Percentiles rank a stretch among this genome's conserved stretches.
These are phyloP conservation scores for Inonotus obliquus DNA, from an alignment of 1,284 basidiomycete genomes.

Conservation along the genomic window DNA sequence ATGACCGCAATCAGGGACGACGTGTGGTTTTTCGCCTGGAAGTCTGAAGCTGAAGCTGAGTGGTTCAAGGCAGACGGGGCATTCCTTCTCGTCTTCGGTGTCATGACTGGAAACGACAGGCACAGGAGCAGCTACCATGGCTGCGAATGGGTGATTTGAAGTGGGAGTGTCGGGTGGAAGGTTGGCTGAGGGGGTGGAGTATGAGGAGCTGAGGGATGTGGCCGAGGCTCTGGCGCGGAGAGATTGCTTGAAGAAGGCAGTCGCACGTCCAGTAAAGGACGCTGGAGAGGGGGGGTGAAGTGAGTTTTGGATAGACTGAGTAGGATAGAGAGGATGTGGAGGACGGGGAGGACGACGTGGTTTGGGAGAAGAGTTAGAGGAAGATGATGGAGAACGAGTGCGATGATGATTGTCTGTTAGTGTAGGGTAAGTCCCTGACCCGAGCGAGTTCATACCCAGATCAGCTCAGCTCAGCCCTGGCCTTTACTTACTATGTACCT, in stretches of 20 bases:
- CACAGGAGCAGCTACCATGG: constrained; percentile 55
- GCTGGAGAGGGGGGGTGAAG: constrained; percentile 1
- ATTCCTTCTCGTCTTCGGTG: constrained; percentile 75
- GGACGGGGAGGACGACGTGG: constrained; percentile 3
- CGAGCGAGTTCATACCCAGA: constrained; percentile 15
- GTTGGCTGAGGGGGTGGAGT: constrained; percentile 9
- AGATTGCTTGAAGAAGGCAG: constrained; percentile 15
- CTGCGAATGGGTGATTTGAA: constrained; percentile 41
- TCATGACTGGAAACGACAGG: constrained; percentile 66
- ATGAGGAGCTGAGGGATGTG: constrained; percentile 9
- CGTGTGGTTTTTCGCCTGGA: constrained; percentile 93
- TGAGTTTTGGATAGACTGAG: neutral
- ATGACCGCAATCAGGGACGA: constrained; percentile 97
- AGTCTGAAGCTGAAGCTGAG: constrained; percentile 83
- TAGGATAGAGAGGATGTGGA: neutral
- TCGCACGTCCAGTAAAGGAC: constrained; percentile 15
- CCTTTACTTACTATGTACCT: no score
- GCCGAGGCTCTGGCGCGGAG: neutral
- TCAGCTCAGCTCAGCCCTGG: neutral
- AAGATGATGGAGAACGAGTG: neutral
- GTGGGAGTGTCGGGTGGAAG: constrained; percentile 7
- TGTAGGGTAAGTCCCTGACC: constrained; percentile 1
- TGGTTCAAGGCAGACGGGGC: constrained; percentile 88
- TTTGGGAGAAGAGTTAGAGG: neutral
- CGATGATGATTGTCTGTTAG: neutral